These are phyloP conservation scores for Xylaria venustula DNA, from an alignment of 495 filamentous ascomycete genomes.

Conservation along the genomic window DNA sequence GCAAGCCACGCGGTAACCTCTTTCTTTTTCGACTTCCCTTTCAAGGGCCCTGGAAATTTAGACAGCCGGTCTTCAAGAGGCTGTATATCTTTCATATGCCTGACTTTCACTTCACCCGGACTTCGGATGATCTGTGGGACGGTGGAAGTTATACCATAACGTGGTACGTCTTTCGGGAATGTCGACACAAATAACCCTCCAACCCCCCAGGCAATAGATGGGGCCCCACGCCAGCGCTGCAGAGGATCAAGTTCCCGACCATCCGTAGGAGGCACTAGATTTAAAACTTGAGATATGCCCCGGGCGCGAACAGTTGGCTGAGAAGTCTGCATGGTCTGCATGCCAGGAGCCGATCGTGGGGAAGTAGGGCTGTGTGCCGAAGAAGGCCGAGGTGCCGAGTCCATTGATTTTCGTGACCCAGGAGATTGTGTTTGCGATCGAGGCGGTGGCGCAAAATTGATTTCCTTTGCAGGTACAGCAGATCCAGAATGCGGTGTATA, in stretches of 20 bases:
- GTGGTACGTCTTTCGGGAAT: slow-evolving; percentile 85
- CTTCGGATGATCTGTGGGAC: slow-evolving; percentile 77
- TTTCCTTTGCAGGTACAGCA: slow-evolving; percentile 29
- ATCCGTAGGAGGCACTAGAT: slow-evolving; percentile 64
- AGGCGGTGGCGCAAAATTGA: slow-evolving; percentile 55
- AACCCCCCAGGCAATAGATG: slow-evolving; percentile 84
- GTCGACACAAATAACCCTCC: slow-evolving; percentile 79
- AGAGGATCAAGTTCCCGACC: slow-evolving; percentile 77
- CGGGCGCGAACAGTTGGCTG: slow-evolving; percentile 28
- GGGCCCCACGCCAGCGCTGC: slow-evolving; percentile 84
- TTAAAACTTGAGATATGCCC: slow-evolving; percentile 41
- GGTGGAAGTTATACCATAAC: slow-evolving; percentile 72
- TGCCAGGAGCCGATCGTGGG: slow-evolving; percentile 39
- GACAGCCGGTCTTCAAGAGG: slow-evolving; percentile 67
- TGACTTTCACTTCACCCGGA: slow-evolving; percentile 79
- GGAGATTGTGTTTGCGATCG: slow-evolving; percentile 89
- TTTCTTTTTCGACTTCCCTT: slow-evolving; percentile 91
- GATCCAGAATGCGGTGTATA: slow-evolving; percentile 39
- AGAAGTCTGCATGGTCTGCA: slow-evolving; percentile 13
- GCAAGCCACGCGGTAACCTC: slow-evolving; percentile 82
- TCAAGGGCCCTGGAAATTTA: slow-evolving; percentile 87
- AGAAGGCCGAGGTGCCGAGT: slow-evolving; percentile 65
- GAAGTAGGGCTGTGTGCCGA: slow-evolving; percentile 61
- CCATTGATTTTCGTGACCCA: slow-evolving; percentile 48
- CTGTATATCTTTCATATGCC: slow-evolving; percentile 65